Evolutionary conservation across 2,329 filamentous ascomycete genomes (phyloP).

Genomic region (Metarhizium rileyi): DNA sequence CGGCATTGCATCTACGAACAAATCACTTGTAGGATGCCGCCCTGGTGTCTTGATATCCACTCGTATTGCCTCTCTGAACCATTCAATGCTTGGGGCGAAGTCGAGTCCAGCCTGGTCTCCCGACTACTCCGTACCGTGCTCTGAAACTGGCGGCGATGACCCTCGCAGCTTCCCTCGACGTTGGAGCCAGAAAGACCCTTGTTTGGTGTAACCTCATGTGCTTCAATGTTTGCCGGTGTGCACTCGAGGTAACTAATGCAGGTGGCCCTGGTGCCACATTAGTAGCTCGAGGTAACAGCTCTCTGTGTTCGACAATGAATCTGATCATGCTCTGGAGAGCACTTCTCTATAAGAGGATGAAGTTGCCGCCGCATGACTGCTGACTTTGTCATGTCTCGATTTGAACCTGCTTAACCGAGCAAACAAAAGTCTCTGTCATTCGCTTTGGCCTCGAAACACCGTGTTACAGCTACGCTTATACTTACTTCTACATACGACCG

Average conservation of each 20-base stretch:
- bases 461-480: background rate
- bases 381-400: background rate
- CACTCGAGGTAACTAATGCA: background rate
- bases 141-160: background rate
- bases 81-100: too few relatives aligned
- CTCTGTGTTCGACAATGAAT: background rate
- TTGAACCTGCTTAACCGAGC: background rate
- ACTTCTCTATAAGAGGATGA: constrained; percentile 3
- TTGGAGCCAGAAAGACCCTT: background rate
- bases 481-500: background rate
- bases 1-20: background rate
- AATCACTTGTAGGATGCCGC: background rate
- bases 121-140: too few relatives aligned
- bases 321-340: background rate
- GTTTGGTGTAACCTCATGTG: background rate
- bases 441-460: background rate
- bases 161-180: background rate
- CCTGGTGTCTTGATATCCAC: background rate
- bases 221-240: background rate
- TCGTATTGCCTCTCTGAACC: background rate
- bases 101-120: too few relatives aligned
- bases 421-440: background rate
- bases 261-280: background rate
- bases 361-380: constrained; percentile 1
- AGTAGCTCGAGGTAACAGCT: background rate